phyloP scores from a whole-genome alignment of 2,329 filamentous ascomycete genomes.

The Cladorrhinum sp. region DNA sequence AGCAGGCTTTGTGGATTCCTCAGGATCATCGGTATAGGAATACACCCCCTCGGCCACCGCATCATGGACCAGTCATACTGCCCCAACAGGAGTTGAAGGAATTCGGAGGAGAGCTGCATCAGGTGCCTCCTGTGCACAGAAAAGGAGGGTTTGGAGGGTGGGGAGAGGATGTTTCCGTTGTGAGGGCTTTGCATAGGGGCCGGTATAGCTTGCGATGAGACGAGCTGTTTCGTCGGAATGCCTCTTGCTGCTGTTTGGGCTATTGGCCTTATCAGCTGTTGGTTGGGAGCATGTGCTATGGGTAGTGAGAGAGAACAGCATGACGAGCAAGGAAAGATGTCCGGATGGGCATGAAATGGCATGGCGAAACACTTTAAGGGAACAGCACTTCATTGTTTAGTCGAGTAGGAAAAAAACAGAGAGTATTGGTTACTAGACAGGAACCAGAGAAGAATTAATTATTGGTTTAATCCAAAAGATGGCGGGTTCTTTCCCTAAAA shows the following conservation, averaged over 20 bases:
- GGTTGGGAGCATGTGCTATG: too few species aligned
- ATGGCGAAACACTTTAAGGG: background rate
- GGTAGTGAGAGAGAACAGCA: too few species aligned
- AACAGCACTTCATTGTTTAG: background rate
- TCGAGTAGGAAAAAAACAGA: background rate
- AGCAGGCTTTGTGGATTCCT: too few species aligned
- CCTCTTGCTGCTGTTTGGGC: background rate
- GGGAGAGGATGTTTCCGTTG: conserved; percentile 19
- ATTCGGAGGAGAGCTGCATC: background rate
- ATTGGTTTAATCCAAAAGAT: background rate
- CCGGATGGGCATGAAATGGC: background rate
- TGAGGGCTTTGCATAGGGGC: conserved; percentile 23
- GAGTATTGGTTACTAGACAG: background rate
- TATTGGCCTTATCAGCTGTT: background rate
- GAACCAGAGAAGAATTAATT: background rate
- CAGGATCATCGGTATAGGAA: background rate
- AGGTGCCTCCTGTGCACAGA: too few species aligned
- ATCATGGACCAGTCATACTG: background rate
- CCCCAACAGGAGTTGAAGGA: background rate
- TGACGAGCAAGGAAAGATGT: too few species aligned
- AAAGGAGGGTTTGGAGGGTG: conserved; percentile 6
- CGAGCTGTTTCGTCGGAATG: too few species aligned
- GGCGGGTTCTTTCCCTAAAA: background rate
- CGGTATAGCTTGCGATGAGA: conserved; percentile 24
- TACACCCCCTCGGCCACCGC: background rate